Conservation (phyloP, 768 basidiomycete species). For the Suillus subaureus region DNA sequence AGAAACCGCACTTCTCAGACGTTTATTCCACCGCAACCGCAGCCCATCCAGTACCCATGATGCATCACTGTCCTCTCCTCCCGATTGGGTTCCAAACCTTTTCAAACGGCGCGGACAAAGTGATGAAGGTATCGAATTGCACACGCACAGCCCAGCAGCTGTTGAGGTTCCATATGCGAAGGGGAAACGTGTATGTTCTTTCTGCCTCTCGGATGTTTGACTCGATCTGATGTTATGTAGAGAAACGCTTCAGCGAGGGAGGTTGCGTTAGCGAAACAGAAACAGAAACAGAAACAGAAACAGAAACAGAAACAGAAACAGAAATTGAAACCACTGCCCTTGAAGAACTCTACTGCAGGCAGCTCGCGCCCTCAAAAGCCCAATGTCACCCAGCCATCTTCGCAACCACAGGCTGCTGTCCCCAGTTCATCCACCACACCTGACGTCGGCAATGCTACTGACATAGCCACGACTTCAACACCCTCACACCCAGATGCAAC, state of each 20-base stretch:
- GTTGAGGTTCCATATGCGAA: background rate
- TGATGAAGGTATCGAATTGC: background rate
- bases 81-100: background rate
- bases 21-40: background rate
- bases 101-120: background rate
- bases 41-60: background rate
- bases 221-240: background rate
- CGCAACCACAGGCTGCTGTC: too few species aligned
- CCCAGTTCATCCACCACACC: too few species aligned
- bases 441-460: too few species aligned
- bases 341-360: too few species aligned
- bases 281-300: too few species aligned
- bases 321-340: too few species aligned
- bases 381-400: too few species aligned
- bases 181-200: background rate
- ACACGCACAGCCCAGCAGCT: background rate
- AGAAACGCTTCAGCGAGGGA: background rate
- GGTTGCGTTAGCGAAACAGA: too few species aligned
- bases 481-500: too few species aligned
- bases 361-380: too few species aligned
- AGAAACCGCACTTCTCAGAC: background rate
- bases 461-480: too few species aligned
- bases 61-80: background rate
- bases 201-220: background rate
- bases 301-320: too few species aligned